phyloP scores from a whole-genome alignment of 176 grass and related monocot genomes.

The Tuctoria greenei region DNA sequence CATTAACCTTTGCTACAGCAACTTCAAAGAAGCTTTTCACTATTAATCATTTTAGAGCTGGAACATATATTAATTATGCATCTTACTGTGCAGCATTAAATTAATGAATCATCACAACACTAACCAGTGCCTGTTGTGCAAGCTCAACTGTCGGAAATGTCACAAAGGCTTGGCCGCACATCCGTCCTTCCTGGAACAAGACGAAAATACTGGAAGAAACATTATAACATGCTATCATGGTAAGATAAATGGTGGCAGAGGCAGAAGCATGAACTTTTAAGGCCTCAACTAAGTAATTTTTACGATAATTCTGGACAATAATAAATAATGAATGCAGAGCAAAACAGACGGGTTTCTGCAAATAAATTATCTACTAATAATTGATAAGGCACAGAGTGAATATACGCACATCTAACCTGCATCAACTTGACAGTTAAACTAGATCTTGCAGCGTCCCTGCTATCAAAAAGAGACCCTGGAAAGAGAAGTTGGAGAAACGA shows the following conservation, averaged over 20 bases:
- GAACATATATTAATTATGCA: neutral
- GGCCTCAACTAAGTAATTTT: neutral
- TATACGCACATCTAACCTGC: slow-evolving; percentile 59
- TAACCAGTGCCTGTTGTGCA: slow-evolving; percentile 69
- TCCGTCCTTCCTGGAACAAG: slow-evolving; percentile 72
- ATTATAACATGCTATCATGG: neutral
- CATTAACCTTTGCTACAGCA: neutral
- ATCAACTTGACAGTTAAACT: slow-evolving; percentile 81
- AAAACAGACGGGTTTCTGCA: neutral
- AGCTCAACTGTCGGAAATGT: slow-evolving; percentile 82
- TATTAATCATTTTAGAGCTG: neutral
- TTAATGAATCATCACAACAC: slow-evolving; percentile 25
- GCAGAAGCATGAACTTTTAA: neutral
- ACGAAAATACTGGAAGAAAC: slow-evolving; percentile 26
- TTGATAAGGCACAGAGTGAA: neutral
- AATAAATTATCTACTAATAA: neutral
- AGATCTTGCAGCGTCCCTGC: slow-evolving; percentile 54
- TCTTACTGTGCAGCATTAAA: neutral
- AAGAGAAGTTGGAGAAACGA: neutral
- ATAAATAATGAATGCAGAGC: neutral
- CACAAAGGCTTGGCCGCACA: slow-evolving; percentile 94
- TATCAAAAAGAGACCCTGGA: slow-evolving; percentile 81
- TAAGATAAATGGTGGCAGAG: neutral
- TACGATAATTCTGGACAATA: neutral
- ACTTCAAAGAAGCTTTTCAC: neutral